Percentiles rank a stretch among this genome's conserved stretches.
These are phyloP conservation scores for Blechomonas ayalai DNA, from an alignment of 208 protist species.

Conservation along the genomic window DNA sequence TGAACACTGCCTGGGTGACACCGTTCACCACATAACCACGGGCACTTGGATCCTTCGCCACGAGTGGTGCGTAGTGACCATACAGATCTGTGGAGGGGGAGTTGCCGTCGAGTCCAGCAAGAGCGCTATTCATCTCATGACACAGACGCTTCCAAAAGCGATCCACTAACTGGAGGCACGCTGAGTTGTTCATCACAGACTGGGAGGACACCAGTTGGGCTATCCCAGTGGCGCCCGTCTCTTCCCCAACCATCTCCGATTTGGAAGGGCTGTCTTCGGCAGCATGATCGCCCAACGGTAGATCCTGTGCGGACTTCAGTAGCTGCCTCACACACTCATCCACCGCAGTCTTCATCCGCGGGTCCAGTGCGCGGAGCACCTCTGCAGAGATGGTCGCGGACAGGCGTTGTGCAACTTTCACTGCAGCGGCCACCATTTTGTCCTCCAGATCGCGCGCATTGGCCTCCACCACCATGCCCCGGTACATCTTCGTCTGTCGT, in stretches of 20 bases:
- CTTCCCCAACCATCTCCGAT: neutral
- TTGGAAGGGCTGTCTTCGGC: too few relatives aligned
- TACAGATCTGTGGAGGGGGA: slow-evolving; percentile 31
- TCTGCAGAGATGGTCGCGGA: slow-evolving; percentile 42
- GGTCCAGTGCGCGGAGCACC: slow-evolving; percentile 41
- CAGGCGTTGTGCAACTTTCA: slow-evolving; percentile 45
- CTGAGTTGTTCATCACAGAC: slow-evolving; percentile 30
- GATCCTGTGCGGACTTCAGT: slow-evolving; percentile 34
- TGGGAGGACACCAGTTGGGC: neutral
- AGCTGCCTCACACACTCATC: slow-evolving; percentile 47
- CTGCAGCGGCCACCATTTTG: slow-evolving; percentile 32
- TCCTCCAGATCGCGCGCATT: slow-evolving; percentile 37
- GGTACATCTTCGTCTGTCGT: slow-evolving; percentile 64
- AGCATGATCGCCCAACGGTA: slow-evolving; percentile 18
- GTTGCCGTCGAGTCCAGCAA: slow-evolving; percentile 17
- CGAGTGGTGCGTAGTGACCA: slow-evolving; percentile 37
- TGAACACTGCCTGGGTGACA: slow-evolving; percentile 46
- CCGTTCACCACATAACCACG: slow-evolving; percentile 36
- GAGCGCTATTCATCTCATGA: slow-evolving; percentile 20
- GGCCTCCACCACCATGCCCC: slow-evolving; percentile 26
- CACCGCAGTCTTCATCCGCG: slow-evolving; percentile 29
- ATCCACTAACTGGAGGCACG: slow-evolving; percentile 36
- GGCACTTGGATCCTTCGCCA: slow-evolving; percentile 46
- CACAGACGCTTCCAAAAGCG: slow-evolving; percentile 61
- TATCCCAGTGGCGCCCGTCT: neutral